Evolutionary conservation across 176 grass and related monocot species (phyloP), one percentile per base, ranked within the genome.

Genomic region (Raddia guianensis): DNA sequence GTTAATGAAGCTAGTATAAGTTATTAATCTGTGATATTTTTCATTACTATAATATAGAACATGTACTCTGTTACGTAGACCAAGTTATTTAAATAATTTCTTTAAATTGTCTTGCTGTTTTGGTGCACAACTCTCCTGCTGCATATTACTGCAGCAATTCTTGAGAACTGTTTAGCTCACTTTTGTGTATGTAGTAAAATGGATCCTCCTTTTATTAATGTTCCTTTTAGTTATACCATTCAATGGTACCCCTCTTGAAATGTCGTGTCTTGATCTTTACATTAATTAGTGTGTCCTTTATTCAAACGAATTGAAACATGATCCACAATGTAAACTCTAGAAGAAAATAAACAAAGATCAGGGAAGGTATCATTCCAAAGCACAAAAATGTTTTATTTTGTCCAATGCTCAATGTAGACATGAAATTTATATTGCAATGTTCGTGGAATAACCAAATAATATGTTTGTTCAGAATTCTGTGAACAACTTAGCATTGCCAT

Each of bases 1-100:
- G 62, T 40, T 34, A 34, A 73, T 50, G 58, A 43, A 76, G 46
- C 10, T 78, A 86, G 63, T 78, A 75, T 86, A 32, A 33, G 12
- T 21, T 87, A 75, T 66, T 72, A 27, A 54, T 53, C 15, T 5
- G 12, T 16, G 12, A 12, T 58, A 43, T 27, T 75, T 49, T 57
- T 27, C 62, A 49, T 50, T 73, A 27, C 16, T 65, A 16, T 54
- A 73, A 73, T 66, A 37, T 5, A 55, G 12, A 55, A 54, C 63
- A 67, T 79, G 54, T 79, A 37, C 49, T 79, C 49, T 73, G 67
- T 74, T 67, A 51, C 27, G n/a, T 74, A 9, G 61, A 8, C 68
- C 77, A 44, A 86, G 18, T 51, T 80, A 60, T 9, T 50, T 9
- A 65, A 86, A 61, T 20, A 75, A 60, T 49, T 48, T 13, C 43